Evolutionary conservation across 306 rosid genomes (phyloP).

Genomic region (Urtica urens): DNA sequence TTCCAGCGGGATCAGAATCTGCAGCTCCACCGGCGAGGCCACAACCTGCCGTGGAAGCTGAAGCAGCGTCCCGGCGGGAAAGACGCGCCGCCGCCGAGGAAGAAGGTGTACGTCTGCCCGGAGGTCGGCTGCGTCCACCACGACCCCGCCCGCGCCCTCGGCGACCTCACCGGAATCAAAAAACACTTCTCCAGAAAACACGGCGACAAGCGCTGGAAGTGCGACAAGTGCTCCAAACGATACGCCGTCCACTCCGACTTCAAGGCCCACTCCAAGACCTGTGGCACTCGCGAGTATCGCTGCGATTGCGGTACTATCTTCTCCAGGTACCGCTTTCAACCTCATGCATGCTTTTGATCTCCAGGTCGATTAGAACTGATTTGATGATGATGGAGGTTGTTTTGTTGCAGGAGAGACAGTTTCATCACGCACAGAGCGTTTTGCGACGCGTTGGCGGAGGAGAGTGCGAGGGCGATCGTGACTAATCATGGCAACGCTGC

Average conservation of each 20-base stretch:
- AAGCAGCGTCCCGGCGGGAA: conserved; percentile 74
- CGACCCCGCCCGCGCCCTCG: conserved; percentile 82
- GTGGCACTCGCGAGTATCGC: conserved; percentile 93
- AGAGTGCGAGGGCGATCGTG: conserved; percentile 58
- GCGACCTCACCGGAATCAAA: conserved; percentile 91
- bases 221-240: conserved; percentile 85
- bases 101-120: conserved; percentile 92
- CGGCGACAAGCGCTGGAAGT: conserved; percentile 99
- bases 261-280: conserved; percentile 94
- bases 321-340: conserved; percentile 95
- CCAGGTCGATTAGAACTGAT: no score
- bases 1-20: conserved; percentile 94
- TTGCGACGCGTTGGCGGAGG: conserved; percentile 94
- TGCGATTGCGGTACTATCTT: conserved; percentile 99
- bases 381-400: not conserved
- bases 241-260: conserved; percentile 98
- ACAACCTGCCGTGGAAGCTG: conserved; percentile 92
- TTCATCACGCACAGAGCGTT: conserved; percentile 99
- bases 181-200: conserved; percentile 94
- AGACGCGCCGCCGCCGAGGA: conserved; percentile 71
- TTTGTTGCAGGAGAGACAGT: conserved; percentile 69
- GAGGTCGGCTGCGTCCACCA: conserved; percentile 79
- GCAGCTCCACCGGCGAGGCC: conserved; percentile 94
- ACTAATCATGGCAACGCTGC: conserved; percentile 24
- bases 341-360: no score